Evolutionary conservation across 257 asterid species (phyloP).

Genomic region (Petunia axillaris): DNA sequence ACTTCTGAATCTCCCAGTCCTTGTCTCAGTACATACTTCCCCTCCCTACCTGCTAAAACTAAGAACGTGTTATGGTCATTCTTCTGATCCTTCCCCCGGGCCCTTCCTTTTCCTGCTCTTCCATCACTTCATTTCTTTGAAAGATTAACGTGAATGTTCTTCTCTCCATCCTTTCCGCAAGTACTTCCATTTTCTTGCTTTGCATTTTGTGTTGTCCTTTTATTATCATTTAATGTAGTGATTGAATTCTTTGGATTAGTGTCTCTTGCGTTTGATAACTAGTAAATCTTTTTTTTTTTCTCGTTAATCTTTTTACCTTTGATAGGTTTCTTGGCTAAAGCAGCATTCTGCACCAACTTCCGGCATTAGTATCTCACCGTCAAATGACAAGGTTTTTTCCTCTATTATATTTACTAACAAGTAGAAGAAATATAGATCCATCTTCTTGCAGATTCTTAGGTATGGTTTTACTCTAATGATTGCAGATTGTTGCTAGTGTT

Average conservation of each 20-base stretch:
- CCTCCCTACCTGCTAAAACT: background rate
- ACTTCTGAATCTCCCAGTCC: conserved; percentile 2
- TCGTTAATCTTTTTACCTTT: conserved; percentile 30
- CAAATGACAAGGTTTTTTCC: conserved; percentile 85
- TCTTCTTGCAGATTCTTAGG: conserved; percentile 23
- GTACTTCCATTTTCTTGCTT: background rate
- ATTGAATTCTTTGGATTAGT: background rate
- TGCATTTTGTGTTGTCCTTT: conserved; percentile 10
- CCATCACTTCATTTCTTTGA: background rate
- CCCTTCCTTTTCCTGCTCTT: conserved; percentile 14
- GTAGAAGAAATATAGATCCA: conserved; percentile 24
- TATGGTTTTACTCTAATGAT: conserved; percentile 26
- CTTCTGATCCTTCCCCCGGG: background rate
- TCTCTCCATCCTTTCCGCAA: background rate
- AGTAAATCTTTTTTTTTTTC: conserved; percentile 19
- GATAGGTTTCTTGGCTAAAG: conserved; percentile 90
- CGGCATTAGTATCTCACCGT: conserved; percentile 93
- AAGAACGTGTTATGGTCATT: background rate
- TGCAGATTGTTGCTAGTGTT: conserved; percentile 91
- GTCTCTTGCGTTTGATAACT: conserved; percentile 7
- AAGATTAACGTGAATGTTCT: conserved; percentile 14
- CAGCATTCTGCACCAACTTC: conserved; percentile 98
- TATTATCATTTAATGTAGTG: background rate
- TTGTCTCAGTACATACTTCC: background rate
- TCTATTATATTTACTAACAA: conserved; percentile 24